Percentiles rank a stretch among this genome's conserved stretches.
Evolutionary conservation across 139 green algal species (phyloP).

Genomic region (Picochlorum sp.): DNA sequence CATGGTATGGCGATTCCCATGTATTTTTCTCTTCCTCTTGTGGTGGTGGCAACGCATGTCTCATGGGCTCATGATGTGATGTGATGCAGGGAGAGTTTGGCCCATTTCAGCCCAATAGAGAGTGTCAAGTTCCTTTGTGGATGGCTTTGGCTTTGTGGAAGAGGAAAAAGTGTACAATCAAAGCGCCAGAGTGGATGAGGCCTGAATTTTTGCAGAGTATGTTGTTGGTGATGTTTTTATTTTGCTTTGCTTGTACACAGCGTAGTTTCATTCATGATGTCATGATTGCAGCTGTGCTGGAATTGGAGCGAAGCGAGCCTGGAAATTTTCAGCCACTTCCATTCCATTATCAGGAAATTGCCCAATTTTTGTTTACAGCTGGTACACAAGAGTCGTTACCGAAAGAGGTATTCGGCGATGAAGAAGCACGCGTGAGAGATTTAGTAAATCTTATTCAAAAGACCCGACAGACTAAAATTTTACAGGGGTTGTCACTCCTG

Average conservation of each 20-base stretch:
- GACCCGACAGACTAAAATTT: constrained; percentile 69
- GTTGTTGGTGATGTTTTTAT: background rate
- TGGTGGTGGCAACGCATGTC: too few species aligned
- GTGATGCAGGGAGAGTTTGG: constrained; percentile 57
- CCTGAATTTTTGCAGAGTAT: constrained; percentile 41
- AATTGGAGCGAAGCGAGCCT: constrained; percentile 40
- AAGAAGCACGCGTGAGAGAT: constrained; percentile 24
- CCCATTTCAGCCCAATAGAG: constrained; percentile 67
- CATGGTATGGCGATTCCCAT: constrained; percentile 30
- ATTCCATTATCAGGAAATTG: constrained; percentile 63
- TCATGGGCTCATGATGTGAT: background rate
- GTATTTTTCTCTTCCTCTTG: too few species aligned
- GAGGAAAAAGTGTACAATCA: constrained; percentile 64
- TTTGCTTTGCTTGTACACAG: background rate
- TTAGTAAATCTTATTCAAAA: constrained; percentile 64
- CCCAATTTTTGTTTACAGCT: constrained; percentile 31
- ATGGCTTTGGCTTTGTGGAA: constrained; percentile 68
- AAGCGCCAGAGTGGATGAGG: constrained; percentile 63
- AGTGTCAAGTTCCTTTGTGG: constrained; percentile 70
- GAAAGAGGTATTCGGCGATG: constrained; percentile 25
- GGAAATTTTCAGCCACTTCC: constrained; percentile 63
- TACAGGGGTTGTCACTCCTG: constrained; percentile 60
- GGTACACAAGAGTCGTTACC: constrained; percentile 26
- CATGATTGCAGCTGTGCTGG: constrained; percentile 33
- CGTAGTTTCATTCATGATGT: too few species aligned